Base-by-base conservation (phyloP, 1,284 basidiomycete genomes). In the Ganoderma multipileum region DNA sequence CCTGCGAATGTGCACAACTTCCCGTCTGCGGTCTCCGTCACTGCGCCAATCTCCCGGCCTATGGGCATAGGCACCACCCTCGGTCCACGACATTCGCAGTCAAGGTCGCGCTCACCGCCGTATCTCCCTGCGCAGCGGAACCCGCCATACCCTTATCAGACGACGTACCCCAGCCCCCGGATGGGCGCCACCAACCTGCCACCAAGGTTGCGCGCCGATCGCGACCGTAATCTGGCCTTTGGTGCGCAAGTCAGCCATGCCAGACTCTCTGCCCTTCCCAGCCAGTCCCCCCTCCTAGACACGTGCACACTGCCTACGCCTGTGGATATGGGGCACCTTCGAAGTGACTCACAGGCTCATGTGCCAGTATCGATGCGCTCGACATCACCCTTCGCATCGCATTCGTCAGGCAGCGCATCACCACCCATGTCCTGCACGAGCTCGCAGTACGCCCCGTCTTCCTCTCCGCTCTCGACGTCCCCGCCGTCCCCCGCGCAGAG, bases 381-480 rank as follows among this genome's bases (percentile, higher is more conserved):
- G 36, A 38, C 61, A 2, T 79, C 80, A 16, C 78, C 77, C 20
- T 74, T 71, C 42, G 77, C 78, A 44, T 78, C 78, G 20, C 71
- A 74, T 23, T 80, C 79, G 9, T 78, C 77, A 0, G 79, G 74
- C 18, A 81, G 79, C 64, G 77, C 69, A 20, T 82, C 81, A 26
- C 81, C 81, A 11, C 74, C 77, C 18, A 78, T 77, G 69, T 80
- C 80, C 20, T 81, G 75, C 41, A 71, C 73, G 33, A 81, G 81
- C 72, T 81, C 80, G 26, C 79, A 79, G 65, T 81, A 79, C 63
- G 79, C 80, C 6, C 66, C 74, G 16, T 76, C 79, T 28, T 73
- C 73, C 18, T 79, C 79, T 18, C 78, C 79, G 26, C 70, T 78
- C 41, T 80, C 78, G 36, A 79, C 78, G 6, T 80, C 79, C 16